Base-by-base conservation (phyloP, 1,284 basidiomycete genomes). In the Cystobasidium slooffiae region DNA sequence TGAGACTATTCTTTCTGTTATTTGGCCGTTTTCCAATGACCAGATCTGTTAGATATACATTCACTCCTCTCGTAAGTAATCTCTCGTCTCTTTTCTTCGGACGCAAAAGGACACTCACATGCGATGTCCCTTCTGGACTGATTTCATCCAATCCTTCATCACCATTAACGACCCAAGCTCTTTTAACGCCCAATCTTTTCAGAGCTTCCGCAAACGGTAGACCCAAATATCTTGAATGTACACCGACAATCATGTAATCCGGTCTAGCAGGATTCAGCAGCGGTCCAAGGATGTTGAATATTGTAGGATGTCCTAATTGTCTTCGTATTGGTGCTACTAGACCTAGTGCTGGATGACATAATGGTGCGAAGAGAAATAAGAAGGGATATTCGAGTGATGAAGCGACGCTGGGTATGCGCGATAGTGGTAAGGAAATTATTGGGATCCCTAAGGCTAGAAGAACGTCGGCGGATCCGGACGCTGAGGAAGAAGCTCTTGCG, bases 231-330 rank as follows among this genome's bases (percentile, higher is more conserved):
- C 86, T 88, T 76, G 90, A 90, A 14, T 94, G 91, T 24, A 99
- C 91, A 67, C 96, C 96, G 41, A 98, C 86, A 14, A 99, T 88
- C 89, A 97, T 91, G 24, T 92, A 88, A 37, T 86, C 85, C 0
- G 96, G 96, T 20, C 85, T 84, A 0, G 93, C 91, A 0, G 96
- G 97, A 83, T 97, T 98, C 83, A 97, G 91, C 53, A 98, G 86
- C 0, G 96, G 96, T 0, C 97, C 96, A 52, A 98, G 87, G 74
- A 97, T 85, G 84, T 99, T 99, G 88, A 98, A 98, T 85, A 99
- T 90, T 2, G 96, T 98, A 37, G 95, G 91, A 85, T 97, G 97
- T 74, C 94, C 94, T 67, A 99, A 88, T 0, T 88, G 84, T 79
- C 91, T 90, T 68, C 96, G 90, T 80, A 91, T 88, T 0, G 95